Conservation (phyloP, 2,329 filamentous ascomycete genomes). For the Cladophialophora psammophila region DNA sequence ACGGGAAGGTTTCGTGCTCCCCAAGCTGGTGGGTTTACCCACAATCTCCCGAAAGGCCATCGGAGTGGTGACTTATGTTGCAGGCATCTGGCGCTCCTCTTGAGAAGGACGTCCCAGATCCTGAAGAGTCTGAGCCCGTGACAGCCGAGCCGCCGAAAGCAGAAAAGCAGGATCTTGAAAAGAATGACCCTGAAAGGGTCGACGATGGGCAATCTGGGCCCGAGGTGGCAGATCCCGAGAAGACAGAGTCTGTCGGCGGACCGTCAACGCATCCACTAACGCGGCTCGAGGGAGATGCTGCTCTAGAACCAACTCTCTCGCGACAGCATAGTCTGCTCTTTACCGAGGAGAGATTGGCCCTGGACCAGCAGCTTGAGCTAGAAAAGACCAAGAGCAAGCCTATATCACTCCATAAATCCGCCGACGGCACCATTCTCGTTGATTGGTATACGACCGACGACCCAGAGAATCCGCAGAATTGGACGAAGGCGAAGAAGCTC, state of each 20-base stretch:
- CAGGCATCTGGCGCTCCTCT: slow-evolving; percentile 6
- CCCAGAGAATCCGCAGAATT: slow-evolving; percentile 42
- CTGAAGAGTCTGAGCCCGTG: slow-evolving; percentile 1
- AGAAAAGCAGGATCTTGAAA: background rate
- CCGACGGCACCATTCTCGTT: slow-evolving; percentile 42
- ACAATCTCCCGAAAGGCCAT: background rate
- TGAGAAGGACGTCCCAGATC: background rate
- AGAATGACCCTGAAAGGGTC: background rate
- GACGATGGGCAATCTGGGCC: background rate
- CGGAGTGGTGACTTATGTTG: background rate
- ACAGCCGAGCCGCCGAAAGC: background rate
- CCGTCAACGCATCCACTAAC: background rate
- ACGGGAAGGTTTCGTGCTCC: slow-evolving; percentile 42
- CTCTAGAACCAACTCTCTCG: background rate
- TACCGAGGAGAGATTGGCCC: slow-evolving; percentile 45
- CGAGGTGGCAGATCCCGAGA: background rate
- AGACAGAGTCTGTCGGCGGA: background rate
- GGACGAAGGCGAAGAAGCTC: slow-evolving; percentile 37
- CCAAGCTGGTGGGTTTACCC: slow-evolving; percentile 22
- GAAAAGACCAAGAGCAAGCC: slow-evolving; percentile 42
- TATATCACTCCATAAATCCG: slow-evolving; percentile 43
- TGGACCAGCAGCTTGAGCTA: slow-evolving; percentile 40
- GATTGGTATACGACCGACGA: slow-evolving; percentile 40
- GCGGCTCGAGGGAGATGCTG: background rate
- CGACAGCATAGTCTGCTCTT: slow-evolving; percentile 14